Evolutionary conservation across 257 asterid species (phyloP).

Genomic region (Fraxinus excelsior): DNA sequence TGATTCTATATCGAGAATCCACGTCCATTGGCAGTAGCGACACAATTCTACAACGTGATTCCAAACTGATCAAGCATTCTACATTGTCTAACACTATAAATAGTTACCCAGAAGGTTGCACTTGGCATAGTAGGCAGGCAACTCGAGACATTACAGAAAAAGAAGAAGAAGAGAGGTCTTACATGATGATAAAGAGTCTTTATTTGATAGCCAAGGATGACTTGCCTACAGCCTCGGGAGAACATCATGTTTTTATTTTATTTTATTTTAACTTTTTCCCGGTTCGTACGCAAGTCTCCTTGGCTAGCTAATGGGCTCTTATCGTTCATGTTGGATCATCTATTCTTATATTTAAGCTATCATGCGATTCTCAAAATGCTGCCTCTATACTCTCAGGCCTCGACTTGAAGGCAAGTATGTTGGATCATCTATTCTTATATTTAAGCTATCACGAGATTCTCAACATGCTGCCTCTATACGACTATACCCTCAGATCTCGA

Average conservation of each 20-base stretch:
- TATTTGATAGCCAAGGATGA: constrained; percentile 46
- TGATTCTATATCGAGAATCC: background rate
- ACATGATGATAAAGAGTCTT: constrained; percentile 31
- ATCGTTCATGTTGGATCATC: background rate
- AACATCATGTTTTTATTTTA: too few species aligned
- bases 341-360: too few species aligned
- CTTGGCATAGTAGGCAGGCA: background rate
- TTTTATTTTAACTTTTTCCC: too few species aligned
- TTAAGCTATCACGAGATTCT: too few species aligned
- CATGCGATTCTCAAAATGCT: too few species aligned
- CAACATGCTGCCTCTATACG: too few species aligned
- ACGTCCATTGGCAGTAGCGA: background rate
- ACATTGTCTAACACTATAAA: background rate
- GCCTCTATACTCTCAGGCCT: too few species aligned
- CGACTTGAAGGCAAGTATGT: too few species aligned
- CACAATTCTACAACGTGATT: background rate
- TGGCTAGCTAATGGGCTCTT: background rate
- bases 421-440: too few species aligned
- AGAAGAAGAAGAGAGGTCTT: constrained; percentile 25
- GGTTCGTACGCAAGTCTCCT: background rate
- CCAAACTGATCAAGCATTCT: too few species aligned
- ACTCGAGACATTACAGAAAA: background rate
- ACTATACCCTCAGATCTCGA: too few species aligned
- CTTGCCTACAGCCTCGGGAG: background rate
- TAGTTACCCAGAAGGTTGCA: background rate